phyloP scores from a whole-genome alignment of 768 basidiomycete species.

The Tubosaeta sp. region DNA sequence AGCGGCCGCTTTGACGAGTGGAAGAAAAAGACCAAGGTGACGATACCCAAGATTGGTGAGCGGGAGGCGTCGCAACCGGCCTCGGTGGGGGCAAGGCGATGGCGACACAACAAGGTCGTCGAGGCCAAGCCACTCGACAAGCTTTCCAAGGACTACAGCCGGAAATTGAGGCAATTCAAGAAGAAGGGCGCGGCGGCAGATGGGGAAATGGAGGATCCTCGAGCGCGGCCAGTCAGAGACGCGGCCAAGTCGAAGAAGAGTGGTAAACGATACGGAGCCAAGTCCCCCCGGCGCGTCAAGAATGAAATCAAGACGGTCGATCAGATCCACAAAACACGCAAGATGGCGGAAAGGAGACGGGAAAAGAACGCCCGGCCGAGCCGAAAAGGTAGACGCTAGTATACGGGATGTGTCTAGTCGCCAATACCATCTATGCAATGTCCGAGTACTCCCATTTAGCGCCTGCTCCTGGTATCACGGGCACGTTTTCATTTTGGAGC shows the following conservation, averaged over 20 bases:
- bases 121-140: slow-evolving; percentile 78
- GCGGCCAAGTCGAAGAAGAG: slow-evolving; percentile 31
- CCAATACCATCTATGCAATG: slow-evolving; percentile 14
- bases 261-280: slow-evolving; percentile 50
- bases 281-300: slow-evolving; percentile 61
- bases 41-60: slow-evolving; percentile 81
- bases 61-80: slow-evolving; percentile 48
- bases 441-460: slow-evolving; percentile 81
- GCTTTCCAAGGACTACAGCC: slow-evolving; percentile 65
- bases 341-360: slow-evolving; percentile 56
- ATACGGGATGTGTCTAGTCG: not conserved
- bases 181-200: slow-evolving; percentile 43
- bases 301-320: slow-evolving; percentile 83
- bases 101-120: slow-evolving; percentile 63
- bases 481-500: slow-evolving; percentile 48
- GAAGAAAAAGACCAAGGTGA: slow-evolving; percentile 73
- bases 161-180: slow-evolving; percentile 59
- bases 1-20: slow-evolving; percentile 96
- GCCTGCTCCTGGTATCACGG: slow-evolving; percentile 56
- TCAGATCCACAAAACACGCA: slow-evolving; percentile 79
- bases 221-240: slow-evolving; percentile 16
- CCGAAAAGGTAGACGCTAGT: slow-evolving; percentile 30
- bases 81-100: slow-evolving; percentile 46
- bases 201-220: slow-evolving; percentile 24
- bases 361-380: slow-evolving; percentile 80